These are phyloP conservation scores for Penicillium riverlandense DNA, from an alignment of 495 filamentous ascomycete species.

Conservation along the genomic window DNA sequence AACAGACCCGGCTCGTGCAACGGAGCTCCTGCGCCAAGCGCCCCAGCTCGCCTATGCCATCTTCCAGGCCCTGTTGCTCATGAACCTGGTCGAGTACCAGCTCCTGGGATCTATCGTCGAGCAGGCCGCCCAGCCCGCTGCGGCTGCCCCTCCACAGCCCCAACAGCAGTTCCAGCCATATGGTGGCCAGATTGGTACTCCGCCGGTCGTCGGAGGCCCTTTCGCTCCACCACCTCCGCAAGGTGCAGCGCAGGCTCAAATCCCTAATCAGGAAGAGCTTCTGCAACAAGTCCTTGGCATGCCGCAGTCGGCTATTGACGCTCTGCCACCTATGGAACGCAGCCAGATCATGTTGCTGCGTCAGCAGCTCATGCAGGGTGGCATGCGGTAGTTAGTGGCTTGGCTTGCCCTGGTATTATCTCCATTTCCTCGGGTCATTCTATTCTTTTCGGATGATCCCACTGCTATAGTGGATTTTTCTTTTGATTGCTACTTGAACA, in stretches of 20 bases:
- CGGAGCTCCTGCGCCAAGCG: conserved; percentile 78
- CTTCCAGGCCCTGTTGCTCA: conserved; percentile 88
- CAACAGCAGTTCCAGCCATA: conserved; percentile 29
- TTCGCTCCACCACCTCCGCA: conserved; percentile 41
- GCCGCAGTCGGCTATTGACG: conserved; percentile 67
- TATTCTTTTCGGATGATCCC: background rate
- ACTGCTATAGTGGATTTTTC: too few species aligned
- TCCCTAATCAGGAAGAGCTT: conserved; percentile 55
- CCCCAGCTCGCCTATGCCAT: conserved; percentile 94
- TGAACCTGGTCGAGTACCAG: conserved; percentile 77
- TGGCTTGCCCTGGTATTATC: background rate
- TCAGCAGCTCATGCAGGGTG: conserved; percentile 45
- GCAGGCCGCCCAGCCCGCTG: conserved; percentile 35
- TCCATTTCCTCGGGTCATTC: background rate
- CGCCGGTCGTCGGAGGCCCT: conserved; percentile 52
- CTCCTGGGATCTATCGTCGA: conserved; percentile 52
- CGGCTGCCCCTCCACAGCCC: conserved; percentile 23
- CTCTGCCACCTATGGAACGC: conserved; percentile 62
- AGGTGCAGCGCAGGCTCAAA: conserved; percentile 33
- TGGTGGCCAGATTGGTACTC: conserved; percentile 41
- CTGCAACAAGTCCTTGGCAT: conserved; percentile 70
- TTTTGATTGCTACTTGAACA: background rate
- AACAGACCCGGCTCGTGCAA: conserved; percentile 73
- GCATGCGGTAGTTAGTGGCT: conserved; percentile 23
- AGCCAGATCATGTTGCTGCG: conserved; percentile 69